Conservation (phyloP, 805 yeast genomes). For the Ogataea pignaliae region DNA sequence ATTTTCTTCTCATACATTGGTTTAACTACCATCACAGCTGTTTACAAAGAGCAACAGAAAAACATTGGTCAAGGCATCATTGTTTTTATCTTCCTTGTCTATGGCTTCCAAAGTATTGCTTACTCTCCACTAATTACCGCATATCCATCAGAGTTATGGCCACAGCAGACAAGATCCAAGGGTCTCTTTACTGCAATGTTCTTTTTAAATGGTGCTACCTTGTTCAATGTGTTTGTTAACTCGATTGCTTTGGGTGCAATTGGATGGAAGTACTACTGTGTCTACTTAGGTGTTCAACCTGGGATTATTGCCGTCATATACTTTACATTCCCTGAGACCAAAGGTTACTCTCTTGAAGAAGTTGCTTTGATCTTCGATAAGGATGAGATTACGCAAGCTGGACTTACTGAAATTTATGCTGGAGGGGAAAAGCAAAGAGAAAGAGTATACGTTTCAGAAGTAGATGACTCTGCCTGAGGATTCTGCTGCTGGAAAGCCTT, state of each 20-base stretch:
- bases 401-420: background rate
- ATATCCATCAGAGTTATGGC: slow-evolving; percentile 45
- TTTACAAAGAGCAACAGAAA: slow-evolving; percentile 1
- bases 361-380: slow-evolving; percentile 48
- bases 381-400: background rate
- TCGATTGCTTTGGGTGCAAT: slow-evolving; percentile 36
- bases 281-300: slow-evolving; percentile 30
- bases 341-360: slow-evolving; percentile 56
- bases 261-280: slow-evolving; percentile 35
- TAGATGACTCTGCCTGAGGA: background rate
- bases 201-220: slow-evolving; percentile 8
- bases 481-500: too few relatives aligned
- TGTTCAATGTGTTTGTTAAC: slow-evolving; percentile 18
- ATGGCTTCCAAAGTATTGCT: slow-evolving; percentile 38
- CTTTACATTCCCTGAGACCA: slow-evolving; percentile 59
- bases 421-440: background rate
- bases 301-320: slow-evolving; percentile 19
- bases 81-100: slow-evolving; percentile 22
- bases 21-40: slow-evolving; percentile 44
- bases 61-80: slow-evolving; percentile 10
- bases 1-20: slow-evolving; percentile 36
- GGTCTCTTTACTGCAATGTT: slow-evolving; percentile 46
- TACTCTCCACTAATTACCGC: slow-evolving; percentile 41
- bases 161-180: slow-evolving; percentile 50
- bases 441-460: background rate